Percentiles rank a stretch among this genome's conserved stretches.
phyloP scores from a whole-genome alignment of 352 stramenopile species.

The Peronospora farinosa region DNA sequence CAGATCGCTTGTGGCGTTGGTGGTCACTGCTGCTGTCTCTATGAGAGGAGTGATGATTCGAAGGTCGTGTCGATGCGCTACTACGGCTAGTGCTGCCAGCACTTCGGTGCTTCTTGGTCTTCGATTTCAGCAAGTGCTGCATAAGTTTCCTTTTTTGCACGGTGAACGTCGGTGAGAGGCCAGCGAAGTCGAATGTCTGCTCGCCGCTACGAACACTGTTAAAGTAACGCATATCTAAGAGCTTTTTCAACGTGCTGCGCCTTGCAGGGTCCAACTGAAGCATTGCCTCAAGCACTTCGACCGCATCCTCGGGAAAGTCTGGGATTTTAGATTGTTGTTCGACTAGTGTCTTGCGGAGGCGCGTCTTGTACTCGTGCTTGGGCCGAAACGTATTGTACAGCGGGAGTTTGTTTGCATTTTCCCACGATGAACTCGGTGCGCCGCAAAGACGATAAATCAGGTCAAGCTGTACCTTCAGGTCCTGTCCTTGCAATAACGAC shows the following conservation, averaged over 20 bases:
- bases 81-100: slow-evolving; percentile 10
- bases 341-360: slow-evolving; percentile 71
- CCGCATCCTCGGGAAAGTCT: slow-evolving; percentile 45
- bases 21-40: slow-evolving; percentile 22
- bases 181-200: slow-evolving; percentile 36
- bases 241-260: slow-evolving; percentile 38
- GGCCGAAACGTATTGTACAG: slow-evolving; percentile 48
- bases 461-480: slow-evolving; percentile 62
- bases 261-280: slow-evolving; percentile 68
- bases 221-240: slow-evolving; percentile 63
- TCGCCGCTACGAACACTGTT: slow-evolving; percentile 31
- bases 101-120: slow-evolving; percentile 33
- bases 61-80: slow-evolving; percentile 13
- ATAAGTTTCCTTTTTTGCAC: slow-evolving; percentile 56
- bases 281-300: slow-evolving; percentile 67
- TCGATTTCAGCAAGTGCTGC: slow-evolving; percentile 44
- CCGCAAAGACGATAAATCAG: slow-evolving; percentile 76
- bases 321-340: slow-evolving; percentile 51
- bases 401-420: slow-evolving; percentile 44
- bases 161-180: slow-evolving; percentile 41
- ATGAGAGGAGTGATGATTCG: slow-evolving; percentile 20
- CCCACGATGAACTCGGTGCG: slow-evolving; percentile 53
- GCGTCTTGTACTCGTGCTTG: slow-evolving; percentile 73
- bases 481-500: slow-evolving; percentile 55
- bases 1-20: slow-evolving; percentile 24